Percentiles rank a stretch among this genome's conserved stretches.
Conservation (phyloP, 2,329 filamentous ascomycete species). For the Pseudodiploospora longispora region DNA sequence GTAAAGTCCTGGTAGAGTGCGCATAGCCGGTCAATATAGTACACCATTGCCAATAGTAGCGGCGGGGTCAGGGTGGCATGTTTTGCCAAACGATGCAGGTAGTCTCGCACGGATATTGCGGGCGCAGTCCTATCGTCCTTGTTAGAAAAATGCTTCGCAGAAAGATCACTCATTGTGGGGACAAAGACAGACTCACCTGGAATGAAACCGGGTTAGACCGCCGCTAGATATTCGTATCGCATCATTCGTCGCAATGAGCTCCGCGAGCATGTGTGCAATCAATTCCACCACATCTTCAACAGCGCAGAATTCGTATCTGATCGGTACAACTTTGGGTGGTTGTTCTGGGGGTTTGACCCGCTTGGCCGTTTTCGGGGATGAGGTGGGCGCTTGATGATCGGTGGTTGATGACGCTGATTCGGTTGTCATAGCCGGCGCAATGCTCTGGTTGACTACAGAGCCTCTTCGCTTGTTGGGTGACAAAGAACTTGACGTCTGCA, state of each 20-base stretch:
- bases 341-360: slow-evolving; percentile 42
- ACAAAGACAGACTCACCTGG: slow-evolving; percentile 49
- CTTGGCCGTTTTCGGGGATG: slow-evolving; percentile 36
- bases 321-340: slow-evolving; percentile 54
- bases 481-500: slow-evolving; percentile 5
- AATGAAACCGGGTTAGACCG: slow-evolving; percentile 89
- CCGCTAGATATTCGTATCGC: slow-evolving; percentile 67
- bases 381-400: slow-evolving; percentile 8
- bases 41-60: slow-evolving; percentile 96
- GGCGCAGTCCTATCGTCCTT: slow-evolving; percentile 47
- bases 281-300: slow-evolving; percentile 82
- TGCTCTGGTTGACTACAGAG: slow-evolving; percentile 7
- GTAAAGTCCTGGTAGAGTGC: slow-evolving; percentile 90
- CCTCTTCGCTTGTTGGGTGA: slow-evolving; percentile 27
- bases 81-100: slow-evolving; percentile 83
- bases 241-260: slow-evolving; percentile 91
- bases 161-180: background rate
- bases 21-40: slow-evolving; percentile 94
- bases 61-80: slow-evolving; percentile 91
- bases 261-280: slow-evolving; percentile 91
- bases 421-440: background rate
- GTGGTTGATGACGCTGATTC: slow-evolving; percentile 2
- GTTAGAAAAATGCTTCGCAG: too few species aligned
- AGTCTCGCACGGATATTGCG: slow-evolving; percentile 89
- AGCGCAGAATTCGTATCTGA: slow-evolving; percentile 71